phyloP scores from a whole-genome alignment of 176 grass and related monocot species.

The Themeda triandra region DNA sequence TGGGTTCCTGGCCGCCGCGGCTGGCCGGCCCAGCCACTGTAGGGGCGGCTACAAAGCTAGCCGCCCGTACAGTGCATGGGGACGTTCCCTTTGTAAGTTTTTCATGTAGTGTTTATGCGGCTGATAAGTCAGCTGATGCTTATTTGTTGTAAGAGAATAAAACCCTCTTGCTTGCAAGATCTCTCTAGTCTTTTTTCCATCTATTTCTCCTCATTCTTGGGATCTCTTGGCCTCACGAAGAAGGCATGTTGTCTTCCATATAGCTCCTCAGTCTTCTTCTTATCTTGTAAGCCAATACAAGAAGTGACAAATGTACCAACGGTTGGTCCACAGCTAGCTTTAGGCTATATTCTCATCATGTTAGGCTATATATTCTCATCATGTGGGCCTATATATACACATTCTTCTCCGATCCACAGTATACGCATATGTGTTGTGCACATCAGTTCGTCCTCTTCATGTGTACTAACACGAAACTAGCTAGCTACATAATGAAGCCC shows the following conservation, averaged over 20 bases:
- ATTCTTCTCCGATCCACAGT: too few species aligned
- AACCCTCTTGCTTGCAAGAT: too few species aligned
- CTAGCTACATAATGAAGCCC: neutral
- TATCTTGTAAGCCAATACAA: neutral
- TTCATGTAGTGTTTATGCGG: too few species aligned
- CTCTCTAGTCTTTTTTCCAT: neutral
- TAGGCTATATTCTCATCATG: neutral
- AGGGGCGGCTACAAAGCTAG: too few species aligned
- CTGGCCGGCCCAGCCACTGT: too few species aligned
- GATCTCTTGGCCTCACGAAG: neutral
- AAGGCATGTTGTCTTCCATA: neutral
- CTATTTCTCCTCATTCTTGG: neutral
- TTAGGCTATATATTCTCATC: neutral
- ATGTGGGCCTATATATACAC: neutral
- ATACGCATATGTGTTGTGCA: neutral
- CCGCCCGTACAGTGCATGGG: too few species aligned
- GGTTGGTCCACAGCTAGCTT: neutral
- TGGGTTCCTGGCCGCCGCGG: too few species aligned
- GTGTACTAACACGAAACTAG: neutral
- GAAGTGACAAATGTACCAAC: neutral
- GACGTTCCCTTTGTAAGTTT: too few species aligned
- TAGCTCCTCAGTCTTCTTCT: neutral
- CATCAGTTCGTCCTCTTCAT: neutral
- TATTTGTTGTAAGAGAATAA: too few species aligned
- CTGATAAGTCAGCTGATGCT: too few species aligned